These are phyloP conservation scores for Coemansia umbellata DNA, from an alignment of 192 early-diverging fungal genomes.

Conservation along the genomic window DNA sequence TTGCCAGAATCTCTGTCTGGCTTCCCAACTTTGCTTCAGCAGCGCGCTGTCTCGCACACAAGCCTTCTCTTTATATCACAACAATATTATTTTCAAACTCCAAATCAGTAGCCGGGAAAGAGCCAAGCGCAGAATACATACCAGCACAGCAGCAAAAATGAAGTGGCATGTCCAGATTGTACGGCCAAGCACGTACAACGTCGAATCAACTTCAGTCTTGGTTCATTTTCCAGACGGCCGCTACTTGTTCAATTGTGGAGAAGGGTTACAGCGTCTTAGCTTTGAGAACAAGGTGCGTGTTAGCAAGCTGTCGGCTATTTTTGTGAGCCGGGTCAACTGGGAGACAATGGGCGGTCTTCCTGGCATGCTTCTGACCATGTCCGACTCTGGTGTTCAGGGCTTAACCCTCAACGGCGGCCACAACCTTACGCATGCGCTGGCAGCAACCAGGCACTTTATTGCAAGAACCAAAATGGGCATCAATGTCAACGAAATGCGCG, in stretches of 20 bases:
- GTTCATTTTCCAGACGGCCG: slow-evolving; percentile 70
- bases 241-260: slow-evolving; percentile 92
- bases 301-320: slow-evolving; percentile 69
- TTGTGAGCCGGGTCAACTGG: slow-evolving; percentile 85
- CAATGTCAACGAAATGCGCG: slow-evolving; percentile 54
- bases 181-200: slow-evolving; percentile 53
- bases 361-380: slow-evolving; percentile 88
- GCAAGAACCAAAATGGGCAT: slow-evolving; percentile 58
- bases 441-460: slow-evolving; percentile 76
- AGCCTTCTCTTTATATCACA: too few relatives aligned
- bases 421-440: slow-evolving; percentile 78
- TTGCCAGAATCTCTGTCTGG: too few relatives aligned
- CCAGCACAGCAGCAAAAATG: slow-evolving; percentile 40
- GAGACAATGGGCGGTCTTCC: slow-evolving; percentile 83
- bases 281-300: slow-evolving; percentile 71
- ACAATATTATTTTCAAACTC: too few relatives aligned
- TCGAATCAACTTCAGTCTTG: slow-evolving; percentile 61
- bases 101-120: too few relatives aligned
- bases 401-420: slow-evolving; percentile 68
- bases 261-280: slow-evolving; percentile 84
- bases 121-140: slow-evolving; percentile 22
- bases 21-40: too few relatives aligned
- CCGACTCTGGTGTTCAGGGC: slow-evolving; percentile 64
- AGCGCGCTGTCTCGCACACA: too few relatives aligned
- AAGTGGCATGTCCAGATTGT: slow-evolving; percentile 60